phyloP scores from a whole-genome alignment of 352 stramenopile genomes.

The Globisporangium canariense region DNA sequence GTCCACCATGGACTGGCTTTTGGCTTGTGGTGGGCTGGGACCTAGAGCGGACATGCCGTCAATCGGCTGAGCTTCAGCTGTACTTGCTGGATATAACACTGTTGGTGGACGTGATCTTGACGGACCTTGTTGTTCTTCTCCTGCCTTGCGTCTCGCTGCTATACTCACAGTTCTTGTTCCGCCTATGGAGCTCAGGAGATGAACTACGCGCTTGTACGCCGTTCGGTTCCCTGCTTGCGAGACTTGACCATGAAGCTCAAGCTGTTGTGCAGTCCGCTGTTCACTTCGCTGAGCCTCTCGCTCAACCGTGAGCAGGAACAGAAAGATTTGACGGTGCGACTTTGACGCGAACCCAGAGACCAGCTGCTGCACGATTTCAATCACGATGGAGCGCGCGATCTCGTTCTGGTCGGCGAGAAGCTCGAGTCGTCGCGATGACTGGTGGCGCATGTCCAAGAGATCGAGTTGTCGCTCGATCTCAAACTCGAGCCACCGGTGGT shows the following conservation, averaged over 20 bases:
- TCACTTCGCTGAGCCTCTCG: slow-evolving; percentile 8
- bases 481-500: slow-evolving; percentile 27
- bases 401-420: neutral
- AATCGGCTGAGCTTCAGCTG: neutral
- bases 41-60: neutral
- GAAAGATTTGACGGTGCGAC: slow-evolving; percentile 29
- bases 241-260: neutral
- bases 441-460: neutral
- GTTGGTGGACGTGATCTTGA: neutral
- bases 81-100: neutral
- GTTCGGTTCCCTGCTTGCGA: neutral
- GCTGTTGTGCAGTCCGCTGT: neutral
- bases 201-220: slow-evolving; percentile 2
- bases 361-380: slow-evolving; percentile 1
- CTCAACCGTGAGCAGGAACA: slow-evolving; percentile 21
- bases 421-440: neutral
- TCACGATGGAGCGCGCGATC: neutral
- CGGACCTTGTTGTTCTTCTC: neutral
- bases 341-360: slow-evolving; percentile 21
- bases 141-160: neutral
- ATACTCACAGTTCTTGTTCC: neutral
- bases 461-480: slow-evolving; percentile 12
- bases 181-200: slow-evolving; percentile 3
- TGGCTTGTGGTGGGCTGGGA: too few relatives aligned
- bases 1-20: slow-evolving; percentile 23